Base-by-base conservation (phyloP, 305 asterid species). In the Salvia sclarea region DNA sequence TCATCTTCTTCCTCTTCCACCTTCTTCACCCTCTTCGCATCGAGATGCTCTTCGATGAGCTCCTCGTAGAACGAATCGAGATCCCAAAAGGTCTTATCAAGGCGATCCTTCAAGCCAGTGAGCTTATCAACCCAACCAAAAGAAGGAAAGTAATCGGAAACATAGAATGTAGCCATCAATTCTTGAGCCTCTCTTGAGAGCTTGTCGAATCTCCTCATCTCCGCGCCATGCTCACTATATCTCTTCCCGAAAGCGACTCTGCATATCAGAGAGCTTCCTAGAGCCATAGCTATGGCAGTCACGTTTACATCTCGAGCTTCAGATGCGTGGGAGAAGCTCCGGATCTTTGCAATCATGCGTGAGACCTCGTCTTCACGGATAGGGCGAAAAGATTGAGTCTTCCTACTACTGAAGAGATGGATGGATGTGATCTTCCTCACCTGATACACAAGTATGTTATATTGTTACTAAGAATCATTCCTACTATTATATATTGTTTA, bases 171-270 rank as follows among this genome's bases (percentile, higher is more conserved):
- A 0, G 48, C 37, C n/a, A 56, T 9, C 61, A 68, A 44, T 8
- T 53, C 78, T 28, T 78, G 73, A 31, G 66, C 37, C 47, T 78
- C 76, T 0, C 10, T 16, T 5, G 73, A 30, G 41, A 68, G 53
- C 24, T 31, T 56, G 40, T 61, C 64, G 50, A 78, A 69, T 63
- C 66, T 75, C 47, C 53, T 3, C 31, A 30, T 44, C 25, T 58
- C 71, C 6, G 5, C 6, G 3, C 50, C 54, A 17, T 5, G 2
- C n/a, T 69, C 74, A 11, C 47, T 71, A 3, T 62, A 69, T 43
- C 70, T 65, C 71, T 74, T 78, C 7, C 82, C 79, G 52, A 74
- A 78, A 8, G 76, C 79, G 25, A 70, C n/a, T 41, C 82, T 74
- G 50, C 73, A 64, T 20, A 72, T 65, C n/a, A 69, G 3, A 35